Conservation (phyloP, 2,329 filamentous ascomycete genomes). For the Emmonsiellopsis sp. region DNA sequence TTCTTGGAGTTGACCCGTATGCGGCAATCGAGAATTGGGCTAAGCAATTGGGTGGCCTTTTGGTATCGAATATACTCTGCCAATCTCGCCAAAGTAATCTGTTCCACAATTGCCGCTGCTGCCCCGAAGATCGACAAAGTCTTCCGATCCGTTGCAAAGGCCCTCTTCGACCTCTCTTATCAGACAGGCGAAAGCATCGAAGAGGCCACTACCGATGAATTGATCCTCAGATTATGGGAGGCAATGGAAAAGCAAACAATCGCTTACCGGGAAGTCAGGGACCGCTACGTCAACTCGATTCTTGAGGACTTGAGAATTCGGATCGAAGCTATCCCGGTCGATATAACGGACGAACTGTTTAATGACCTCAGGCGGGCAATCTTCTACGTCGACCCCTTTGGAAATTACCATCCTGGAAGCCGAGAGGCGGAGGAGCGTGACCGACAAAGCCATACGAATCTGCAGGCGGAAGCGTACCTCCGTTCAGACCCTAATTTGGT, state of each 20-base stretch:
- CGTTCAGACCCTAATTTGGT: constrained; percentile 7
- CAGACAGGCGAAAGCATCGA: constrained; percentile 13
- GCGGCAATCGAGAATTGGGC: constrained; percentile 20
- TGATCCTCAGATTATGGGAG: constrained; percentile 16
- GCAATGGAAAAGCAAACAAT: constrained; percentile 19
- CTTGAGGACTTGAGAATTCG: constrained; percentile 16
- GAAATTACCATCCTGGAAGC: constrained; percentile 24
- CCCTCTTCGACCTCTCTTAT: constrained; percentile 17
- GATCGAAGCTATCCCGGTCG: constrained; percentile 21
- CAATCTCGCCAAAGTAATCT: constrained; percentile 10
- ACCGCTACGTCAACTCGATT: constrained; percentile 14
- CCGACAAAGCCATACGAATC: constrained; percentile 7
- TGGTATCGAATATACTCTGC: constrained; percentile 20
- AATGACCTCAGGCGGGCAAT: constrained; percentile 23
- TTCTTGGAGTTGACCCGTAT: constrained; percentile 22
- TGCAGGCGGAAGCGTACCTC: constrained; percentile 5
- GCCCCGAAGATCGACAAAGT: constrained; percentile 16
- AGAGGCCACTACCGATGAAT: constrained; percentile 12
- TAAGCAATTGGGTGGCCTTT: constrained; percentile 20
- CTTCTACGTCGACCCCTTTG: constrained; percentile 19
- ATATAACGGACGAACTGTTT: constrained; percentile 19
- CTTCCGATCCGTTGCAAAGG: constrained; percentile 17
- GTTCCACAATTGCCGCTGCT: constrained; percentile 7
- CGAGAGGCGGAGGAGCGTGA: constrained; percentile 17
- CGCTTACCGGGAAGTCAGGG: constrained; percentile 14